These are phyloP conservation scores for Phytophthora uliginosa DNA, from an alignment of 352 stramenopile genomes.

Conservation along the genomic window DNA sequence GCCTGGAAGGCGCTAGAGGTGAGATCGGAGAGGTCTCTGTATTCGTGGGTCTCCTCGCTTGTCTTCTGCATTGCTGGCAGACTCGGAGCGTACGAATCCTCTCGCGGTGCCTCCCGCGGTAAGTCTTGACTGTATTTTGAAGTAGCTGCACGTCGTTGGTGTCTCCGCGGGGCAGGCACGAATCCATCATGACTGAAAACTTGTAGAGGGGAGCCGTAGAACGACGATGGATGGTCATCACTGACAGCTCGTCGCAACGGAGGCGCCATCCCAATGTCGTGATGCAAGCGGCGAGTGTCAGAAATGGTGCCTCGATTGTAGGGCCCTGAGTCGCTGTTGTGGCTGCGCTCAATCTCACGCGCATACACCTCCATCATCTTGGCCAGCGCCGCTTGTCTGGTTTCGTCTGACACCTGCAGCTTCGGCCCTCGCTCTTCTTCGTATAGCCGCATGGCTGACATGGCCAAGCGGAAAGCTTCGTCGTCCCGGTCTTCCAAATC, in stretches of 20 bases:
- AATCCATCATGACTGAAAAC: conserved; percentile 20
- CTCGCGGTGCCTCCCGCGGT: background rate
- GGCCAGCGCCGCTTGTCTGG: conserved; percentile 59
- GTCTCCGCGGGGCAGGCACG: background rate
- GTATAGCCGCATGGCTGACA: conserved; percentile 84
- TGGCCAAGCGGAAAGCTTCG: conserved; percentile 72
- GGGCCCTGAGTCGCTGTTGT: conserved; percentile 17
- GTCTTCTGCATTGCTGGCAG: conserved; percentile 13
- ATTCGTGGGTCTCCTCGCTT: conserved; percentile 40
- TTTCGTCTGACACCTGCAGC: conserved; percentile 64
- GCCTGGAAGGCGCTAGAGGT: conserved; percentile 72
- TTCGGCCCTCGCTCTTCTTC: conserved; percentile 66
- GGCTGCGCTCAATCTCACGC: conserved; percentile 67
- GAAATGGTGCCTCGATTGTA: conserved; percentile 31
- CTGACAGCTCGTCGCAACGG: conserved; percentile 36
- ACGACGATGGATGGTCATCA: conserved; percentile 32
- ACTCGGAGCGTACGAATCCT: conserved; percentile 4
- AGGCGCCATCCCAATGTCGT: conserved; percentile 16
- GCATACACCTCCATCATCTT: conserved; percentile 88
- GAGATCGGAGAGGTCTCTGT: conserved; percentile 71
- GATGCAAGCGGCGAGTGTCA: conserved; percentile 24
- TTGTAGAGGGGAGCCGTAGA: conserved; percentile 28
- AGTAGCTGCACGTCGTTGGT: conserved; percentile 12
- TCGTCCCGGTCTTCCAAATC: conserved; percentile 36
- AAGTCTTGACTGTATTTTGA: conserved; percentile 5